Evolutionary conservation across 2,329 filamentous ascomycete genomes (phyloP).

Genomic region (Hansfordia pulvinata): DNA sequence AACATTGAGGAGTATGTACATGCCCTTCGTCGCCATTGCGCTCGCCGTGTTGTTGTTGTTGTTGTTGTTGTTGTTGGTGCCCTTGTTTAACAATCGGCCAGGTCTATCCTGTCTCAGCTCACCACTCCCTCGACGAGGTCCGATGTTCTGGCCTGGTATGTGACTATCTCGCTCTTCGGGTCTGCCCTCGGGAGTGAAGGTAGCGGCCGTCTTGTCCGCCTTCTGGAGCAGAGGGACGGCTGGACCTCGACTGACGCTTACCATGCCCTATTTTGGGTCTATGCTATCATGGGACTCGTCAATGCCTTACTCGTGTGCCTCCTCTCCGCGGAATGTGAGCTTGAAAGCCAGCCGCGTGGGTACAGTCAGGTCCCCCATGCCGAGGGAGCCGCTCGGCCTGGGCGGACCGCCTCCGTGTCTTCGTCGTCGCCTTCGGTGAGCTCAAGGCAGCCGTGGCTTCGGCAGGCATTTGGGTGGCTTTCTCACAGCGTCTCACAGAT

Average conservation of each 20-base stretch:
- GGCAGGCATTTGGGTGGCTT: slow-evolving; percentile 10
- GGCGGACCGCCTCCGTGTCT: slow-evolving; percentile 4
- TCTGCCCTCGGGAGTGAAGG: slow-evolving; percentile 38
- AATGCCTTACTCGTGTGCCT: slow-evolving; percentile 31
- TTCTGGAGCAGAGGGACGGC: slow-evolving; percentile 25
- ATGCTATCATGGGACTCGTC: slow-evolving; percentile 37
- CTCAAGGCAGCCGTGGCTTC: slow-evolving; percentile 5
- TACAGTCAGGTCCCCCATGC: slow-evolving; percentile 8
- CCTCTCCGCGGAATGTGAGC: slow-evolving; percentile 37
- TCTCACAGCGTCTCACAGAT: slow-evolving; percentile 35
- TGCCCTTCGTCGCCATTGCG: no score
- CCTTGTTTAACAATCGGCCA: slow-evolving; percentile 6
- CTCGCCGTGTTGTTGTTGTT: no score
- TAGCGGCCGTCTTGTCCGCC: slow-evolving; percentile 35
- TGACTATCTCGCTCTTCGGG: slow-evolving; percentile 40
- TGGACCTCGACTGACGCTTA: slow-evolving; percentile 39
- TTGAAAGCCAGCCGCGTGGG: slow-evolving; percentile 15
- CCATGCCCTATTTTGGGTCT: slow-evolving; percentile 44
- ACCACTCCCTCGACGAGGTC: slow-evolving; percentile 37
- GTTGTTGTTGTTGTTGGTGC: no score
- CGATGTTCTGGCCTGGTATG: slow-evolving; percentile 56
- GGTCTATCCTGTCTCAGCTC: slow-evolving; percentile 44
- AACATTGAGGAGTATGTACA: slow-evolving; percentile 44
- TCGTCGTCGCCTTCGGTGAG: no score
- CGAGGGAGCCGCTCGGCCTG: slow-evolving; percentile 1